Conservation (phyloP, 768 basidiomycete genomes). For the Boletus subparvulus region DNA sequence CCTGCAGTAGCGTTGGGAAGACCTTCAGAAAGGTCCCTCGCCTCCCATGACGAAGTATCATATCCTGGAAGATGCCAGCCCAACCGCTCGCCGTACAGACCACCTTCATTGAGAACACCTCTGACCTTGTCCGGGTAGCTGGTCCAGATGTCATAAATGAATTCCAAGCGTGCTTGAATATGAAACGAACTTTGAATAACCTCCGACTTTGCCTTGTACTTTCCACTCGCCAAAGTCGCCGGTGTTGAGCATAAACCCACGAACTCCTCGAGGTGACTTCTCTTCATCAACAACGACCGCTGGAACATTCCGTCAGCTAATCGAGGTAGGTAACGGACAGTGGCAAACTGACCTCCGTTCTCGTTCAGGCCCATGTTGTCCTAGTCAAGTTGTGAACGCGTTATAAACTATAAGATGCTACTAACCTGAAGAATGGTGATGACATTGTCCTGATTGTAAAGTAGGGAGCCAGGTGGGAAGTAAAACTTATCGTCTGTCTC, state of each 20-base stretch:
- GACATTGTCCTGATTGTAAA: constrained; percentile 60
- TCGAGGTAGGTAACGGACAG: not conserved
- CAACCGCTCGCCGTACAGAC: constrained; percentile 64
- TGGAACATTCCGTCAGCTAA: constrained; percentile 5
- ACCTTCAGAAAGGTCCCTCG: constrained; percentile 56
- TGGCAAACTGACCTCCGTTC: constrained; percentile 43
- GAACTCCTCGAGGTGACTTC: constrained; percentile 75
- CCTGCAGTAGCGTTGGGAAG: constrained; percentile 60
- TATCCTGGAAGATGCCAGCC: constrained; percentile 79
- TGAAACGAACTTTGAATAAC: constrained; percentile 55
- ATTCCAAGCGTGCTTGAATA: not conserved
- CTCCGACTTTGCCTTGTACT: constrained; percentile 76
- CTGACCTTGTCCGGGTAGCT: constrained; percentile 76
- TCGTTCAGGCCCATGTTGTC: constrained; percentile 83
- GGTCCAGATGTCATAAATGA: not conserved
- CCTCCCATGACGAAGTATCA: constrained; percentile 58
- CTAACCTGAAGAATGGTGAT: constrained; percentile 73
- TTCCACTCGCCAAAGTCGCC: constrained; percentile 66
- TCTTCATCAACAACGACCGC: constrained; percentile 49
- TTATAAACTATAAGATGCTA: not conserved
- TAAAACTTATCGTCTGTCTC: constrained; percentile 68
- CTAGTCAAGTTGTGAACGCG: constrained; percentile 32
- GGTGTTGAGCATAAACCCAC: constrained; percentile 67
- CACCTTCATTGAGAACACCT: constrained; percentile 71
- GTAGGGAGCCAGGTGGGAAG: constrained; percentile 58